Base-by-base conservation (phyloP, 805 yeast genomes). In the Hanseniaspora singularis region DNA sequence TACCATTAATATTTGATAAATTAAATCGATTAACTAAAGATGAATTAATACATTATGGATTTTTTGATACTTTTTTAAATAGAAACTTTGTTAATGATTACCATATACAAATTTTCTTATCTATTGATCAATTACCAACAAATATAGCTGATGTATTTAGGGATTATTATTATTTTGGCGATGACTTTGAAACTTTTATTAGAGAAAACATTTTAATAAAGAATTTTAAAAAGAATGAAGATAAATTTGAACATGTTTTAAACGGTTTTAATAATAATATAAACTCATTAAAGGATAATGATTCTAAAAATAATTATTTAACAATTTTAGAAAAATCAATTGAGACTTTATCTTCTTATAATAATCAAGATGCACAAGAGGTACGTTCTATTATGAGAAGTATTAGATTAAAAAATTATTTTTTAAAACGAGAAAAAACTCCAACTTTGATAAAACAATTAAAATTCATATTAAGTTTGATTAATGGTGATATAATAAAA, bases 141-240 rank as follows among this genome's bases (percentile, higher is more conserved):
- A 44, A 44, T 22, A 44, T 44, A 12, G 19, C 31, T 12, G 22
- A 23, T 6, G 15, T 38, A 5, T 44, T 44, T 19, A 36, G 33
- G 24, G 33, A 44, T 28, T n/a, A 14, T 4, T 37, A 37, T 26
- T 44, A 44, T n/a, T 27, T 12, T 31, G 41, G 38, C 4, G 15
- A 28, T 30, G 38, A 44, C 11, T 37, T 44, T 44, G 39, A 44
- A 15, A n/a, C 14, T 14, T 44, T 44, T 37, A 26, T 44, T n/a
- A 16, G 22, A n/a, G 11, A 37, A 3, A 44, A 16, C 19, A 27
- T 31, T 6, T 3, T 44, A 9, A 3, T 44, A 27, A 23, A 28
- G 14, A 19, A 15, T 12, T 5, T 14, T 11, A 32, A 22, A n/a
- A 36, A 27, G 22, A 30, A 20, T 15, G 23, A 18, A 15, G 22